Base-by-base conservation (phyloP, 2,329 filamentous ascomycete genomes). In the Tolypocladium sp. region DNA sequence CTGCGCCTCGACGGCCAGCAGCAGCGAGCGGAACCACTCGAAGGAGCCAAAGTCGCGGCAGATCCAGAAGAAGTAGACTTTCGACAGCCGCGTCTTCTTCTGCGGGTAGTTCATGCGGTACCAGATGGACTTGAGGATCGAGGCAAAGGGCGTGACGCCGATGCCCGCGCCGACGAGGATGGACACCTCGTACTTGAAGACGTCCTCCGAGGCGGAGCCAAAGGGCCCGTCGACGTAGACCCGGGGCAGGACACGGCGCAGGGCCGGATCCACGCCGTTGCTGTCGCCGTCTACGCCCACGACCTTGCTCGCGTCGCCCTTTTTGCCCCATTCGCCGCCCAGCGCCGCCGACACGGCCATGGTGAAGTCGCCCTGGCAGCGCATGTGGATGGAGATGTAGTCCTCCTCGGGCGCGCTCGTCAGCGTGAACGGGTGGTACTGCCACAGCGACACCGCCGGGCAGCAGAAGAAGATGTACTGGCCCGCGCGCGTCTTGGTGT, bases 21-120 rank as follows among this genome's bases (percentile, higher is more conserved):
- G 82, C 61, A 95, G 77, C 33, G 89, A 92, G 56, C 90, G 83
- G 81, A 94, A 94, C 91, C 91, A 95, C 78, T 94, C 90, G 67
- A 94, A 92, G 0, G 88, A 91, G 40, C 88, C 90, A 69, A 93
- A 93, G 73, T 94, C 90, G 73, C 90, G 83, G 79, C 90, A 93
- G 63, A 94, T 87, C 91, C 91, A 94, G 82, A 94, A 92, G 79
- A 94, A 94, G 78, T 94, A 95, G 30, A 95, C 90, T 74, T 94
- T 95, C 68, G 87, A 82, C 51, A 95, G 80, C 4, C 89, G 82
- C 3, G 89, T 92, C 76, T 88, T 89, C 73, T 87, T 84, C 71
- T 90, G 87, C 3, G 89, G 88, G 74, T 91, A 92, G 80, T 92
- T 93, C 87, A 93, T 92, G 56, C 90, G 85, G 78, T 94, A 95